These are phyloP conservation scores for Ceratocystis lukuohia DNA, from an alignment of 2,329 filamentous ascomycete species.

Conservation along the genomic window DNA sequence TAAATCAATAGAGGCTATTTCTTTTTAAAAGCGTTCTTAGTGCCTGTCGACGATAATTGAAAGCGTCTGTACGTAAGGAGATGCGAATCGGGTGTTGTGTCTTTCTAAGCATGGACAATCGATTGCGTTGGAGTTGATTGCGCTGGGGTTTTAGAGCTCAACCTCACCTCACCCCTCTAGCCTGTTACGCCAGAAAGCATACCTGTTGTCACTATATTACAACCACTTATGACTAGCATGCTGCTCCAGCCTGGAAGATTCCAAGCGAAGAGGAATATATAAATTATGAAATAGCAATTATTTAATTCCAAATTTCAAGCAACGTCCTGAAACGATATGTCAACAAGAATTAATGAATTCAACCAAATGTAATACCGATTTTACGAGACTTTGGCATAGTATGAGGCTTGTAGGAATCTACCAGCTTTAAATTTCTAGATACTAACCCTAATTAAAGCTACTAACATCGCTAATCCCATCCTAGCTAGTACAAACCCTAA, in stretches of 20 bases:
- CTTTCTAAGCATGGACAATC: background rate
- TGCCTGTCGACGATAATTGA: background rate
- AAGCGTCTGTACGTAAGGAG: background rate
- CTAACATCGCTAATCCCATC: background rate
- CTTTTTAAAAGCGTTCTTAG: background rate
- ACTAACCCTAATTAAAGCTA: background rate
- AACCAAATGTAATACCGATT: too few relatives aligned
- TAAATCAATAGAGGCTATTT: background rate
- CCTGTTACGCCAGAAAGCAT: background rate
- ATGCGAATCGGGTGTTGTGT: background rate
- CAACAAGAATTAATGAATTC: too few relatives aligned
- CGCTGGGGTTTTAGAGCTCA: slow-evolving; percentile 9
- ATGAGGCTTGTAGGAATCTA: background rate
- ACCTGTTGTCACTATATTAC: background rate
- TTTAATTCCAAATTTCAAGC: too few relatives aligned
- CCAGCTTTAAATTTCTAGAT: background rate
- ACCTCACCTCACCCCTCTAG: slow-evolving; percentile 16
- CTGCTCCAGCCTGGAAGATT: too few relatives aligned
- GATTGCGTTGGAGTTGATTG: slow-evolving; percentile 1
- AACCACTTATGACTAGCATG: slow-evolving; percentile 6
- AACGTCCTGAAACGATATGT: too few relatives aligned
- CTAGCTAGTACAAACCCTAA: background rate
- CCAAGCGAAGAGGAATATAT: too few relatives aligned
- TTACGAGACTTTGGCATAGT: too few relatives aligned
- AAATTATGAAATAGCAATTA: too few relatives aligned